Evolutionary conservation across 2,329 filamentous ascomycete genomes (phyloP).

Genomic region (Ophiostoma fasciatum): DNA sequence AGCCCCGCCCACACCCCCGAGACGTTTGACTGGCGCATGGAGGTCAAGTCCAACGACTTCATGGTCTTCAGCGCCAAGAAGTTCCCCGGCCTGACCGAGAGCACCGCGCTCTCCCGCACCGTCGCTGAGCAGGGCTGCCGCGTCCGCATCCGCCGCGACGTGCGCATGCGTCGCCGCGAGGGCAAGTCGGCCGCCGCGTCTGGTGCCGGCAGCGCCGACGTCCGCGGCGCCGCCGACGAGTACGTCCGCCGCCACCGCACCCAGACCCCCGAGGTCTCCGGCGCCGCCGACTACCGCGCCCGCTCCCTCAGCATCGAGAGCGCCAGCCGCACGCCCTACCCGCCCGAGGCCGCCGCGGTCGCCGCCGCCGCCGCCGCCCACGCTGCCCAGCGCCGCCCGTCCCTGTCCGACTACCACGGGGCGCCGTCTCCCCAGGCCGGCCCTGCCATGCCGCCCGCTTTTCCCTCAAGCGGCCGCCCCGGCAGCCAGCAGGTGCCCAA

Average conservation of each 20-base stretch:
- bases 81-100: slow-evolving; percentile 85
- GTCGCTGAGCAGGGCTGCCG: slow-evolving; percentile 95
- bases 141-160: slow-evolving; percentile 82
- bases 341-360: slow-evolving; percentile 11
- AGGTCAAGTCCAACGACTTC: slow-evolving; percentile 79
- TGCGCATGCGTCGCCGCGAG: slow-evolving; percentile 36
- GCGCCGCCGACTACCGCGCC: slow-evolving; percentile 15
- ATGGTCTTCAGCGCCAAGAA: slow-evolving; percentile 94
- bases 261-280: slow-evolving; percentile 17
- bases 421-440: slow-evolving; percentile 8
- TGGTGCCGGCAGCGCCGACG: neutral
- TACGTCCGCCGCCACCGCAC: slow-evolving; percentile 18
- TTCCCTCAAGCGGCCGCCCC: slow-evolving; percentile 6
- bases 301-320: slow-evolving; percentile 21
- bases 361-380: slow-evolving; percentile 11
- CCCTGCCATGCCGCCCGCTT: slow-evolving; percentile 16
- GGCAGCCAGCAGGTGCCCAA: slow-evolving; percentile 13
- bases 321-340: slow-evolving; percentile 17
- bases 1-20: slow-evolving; percentile 22
- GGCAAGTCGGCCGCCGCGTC: slow-evolving; percentile 14
- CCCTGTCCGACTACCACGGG: slow-evolving; percentile 17
- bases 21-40: slow-evolving; percentile 70
- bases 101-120: slow-evolving; percentile 73
- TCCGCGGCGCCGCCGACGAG: slow-evolving; percentile 16
- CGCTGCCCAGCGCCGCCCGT: slow-evolving; percentile 18